These are phyloP conservation scores for Pholiota microspora DNA, from an alignment of 768 basidiomycete genomes.

Conservation along the genomic window DNA sequence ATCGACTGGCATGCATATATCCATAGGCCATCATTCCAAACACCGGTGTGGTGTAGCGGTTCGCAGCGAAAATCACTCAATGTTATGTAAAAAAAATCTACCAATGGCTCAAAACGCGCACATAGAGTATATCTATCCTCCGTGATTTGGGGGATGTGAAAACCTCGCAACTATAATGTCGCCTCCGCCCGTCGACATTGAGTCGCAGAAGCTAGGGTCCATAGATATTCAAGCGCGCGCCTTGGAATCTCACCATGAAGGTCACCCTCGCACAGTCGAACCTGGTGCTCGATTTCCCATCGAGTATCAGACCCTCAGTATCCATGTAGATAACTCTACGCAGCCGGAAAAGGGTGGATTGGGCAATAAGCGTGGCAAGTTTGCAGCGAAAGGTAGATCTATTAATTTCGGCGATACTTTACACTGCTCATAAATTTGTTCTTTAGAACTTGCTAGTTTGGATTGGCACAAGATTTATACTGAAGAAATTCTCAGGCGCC, in stretches of 20 bases:
- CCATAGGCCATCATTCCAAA: neutral
- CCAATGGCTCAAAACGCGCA: slow-evolving; percentile 16
- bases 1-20: neutral
- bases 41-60: neutral
- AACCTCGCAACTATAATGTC: slow-evolving; percentile 6
- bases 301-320: slow-evolving; percentile 26
- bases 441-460: slow-evolving; percentile 35
- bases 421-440: neutral
- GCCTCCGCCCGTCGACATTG: slow-evolving; percentile 13
- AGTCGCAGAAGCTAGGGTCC: slow-evolving; percentile 15
- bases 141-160: neutral
- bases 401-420: neutral
- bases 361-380: slow-evolving; percentile 14
- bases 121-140: neutral
- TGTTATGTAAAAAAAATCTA: neutral
- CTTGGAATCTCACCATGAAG: neutral
- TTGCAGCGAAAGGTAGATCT: slow-evolving; percentile 22
- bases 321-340: slow-evolving; percentile 23
- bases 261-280: slow-evolving; percentile 1
- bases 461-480: slow-evolving; percentile 46
- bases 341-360: slow-evolving; percentile 11
- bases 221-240: slow-evolving; percentile 1
- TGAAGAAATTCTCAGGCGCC: slow-evolving; percentile 40
- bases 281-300: slow-evolving; percentile 19
- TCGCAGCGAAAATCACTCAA: slow-evolving; percentile 4